A percentile compares a stretch with the other conserved stretches of the same genome.
Conservation (phyloP, 1,284 basidiomycete genomes). For the Leccinum huronense region DNA sequence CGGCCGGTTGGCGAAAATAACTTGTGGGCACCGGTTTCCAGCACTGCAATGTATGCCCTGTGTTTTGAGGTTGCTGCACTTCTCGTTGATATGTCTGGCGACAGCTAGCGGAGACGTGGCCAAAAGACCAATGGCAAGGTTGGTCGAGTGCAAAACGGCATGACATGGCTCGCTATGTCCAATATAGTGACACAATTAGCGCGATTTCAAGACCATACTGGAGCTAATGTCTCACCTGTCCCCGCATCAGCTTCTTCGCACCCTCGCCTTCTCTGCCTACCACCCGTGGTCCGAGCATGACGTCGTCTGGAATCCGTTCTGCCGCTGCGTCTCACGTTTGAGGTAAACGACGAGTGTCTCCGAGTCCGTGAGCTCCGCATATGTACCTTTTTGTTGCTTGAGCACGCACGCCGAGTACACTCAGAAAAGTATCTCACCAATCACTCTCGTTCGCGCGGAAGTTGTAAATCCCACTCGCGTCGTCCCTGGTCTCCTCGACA, state of each 20-base stretch:
- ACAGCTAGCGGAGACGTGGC: no score
- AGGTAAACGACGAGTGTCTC: conserved; percentile 75
- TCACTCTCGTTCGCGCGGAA: conserved; percentile 54
- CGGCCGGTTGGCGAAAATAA: background rate
- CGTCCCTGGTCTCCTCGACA: conserved; percentile 58
- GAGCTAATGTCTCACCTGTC: conserved; percentile 24
- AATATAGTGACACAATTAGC: background rate
- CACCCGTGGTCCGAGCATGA: conserved; percentile 47
- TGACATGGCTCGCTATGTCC: background rate
- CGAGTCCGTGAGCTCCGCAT: conserved; percentile 80
- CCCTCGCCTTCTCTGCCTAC: conserved; percentile 32
- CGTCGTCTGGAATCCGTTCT: conserved; percentile 69
- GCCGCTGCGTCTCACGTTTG: conserved; percentile 70
- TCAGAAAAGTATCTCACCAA: conserved; percentile 20
- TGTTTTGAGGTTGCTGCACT: background rate
- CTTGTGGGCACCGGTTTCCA: background rate
- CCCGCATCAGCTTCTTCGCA: conserved; percentile 27
- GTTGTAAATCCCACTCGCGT: conserved; percentile 69
- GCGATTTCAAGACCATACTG: background rate
- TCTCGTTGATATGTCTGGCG: no score
- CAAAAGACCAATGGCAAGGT: background rate
- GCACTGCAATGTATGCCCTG: no score
- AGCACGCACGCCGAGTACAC: background rate
- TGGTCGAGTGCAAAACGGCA: no score
- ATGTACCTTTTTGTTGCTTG: conserved; percentile 56